phyloP scores from a whole-genome alignment of 768 basidiomycete genomes.

The Amanita rimosa region DNA sequence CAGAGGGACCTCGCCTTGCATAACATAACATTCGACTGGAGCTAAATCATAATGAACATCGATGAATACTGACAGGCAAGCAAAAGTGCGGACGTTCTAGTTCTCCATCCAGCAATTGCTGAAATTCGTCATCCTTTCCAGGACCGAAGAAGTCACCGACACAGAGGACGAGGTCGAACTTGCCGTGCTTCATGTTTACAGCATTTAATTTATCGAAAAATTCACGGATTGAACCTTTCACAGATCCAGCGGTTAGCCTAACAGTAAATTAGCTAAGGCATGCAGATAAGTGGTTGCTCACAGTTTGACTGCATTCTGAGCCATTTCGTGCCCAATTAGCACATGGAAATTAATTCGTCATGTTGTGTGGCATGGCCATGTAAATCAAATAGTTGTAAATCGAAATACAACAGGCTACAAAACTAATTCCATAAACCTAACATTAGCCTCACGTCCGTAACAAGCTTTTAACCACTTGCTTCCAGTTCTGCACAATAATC shows the following conservation, averaged over 20 bases:
- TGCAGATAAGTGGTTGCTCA: conserved; percentile 2
- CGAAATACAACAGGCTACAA: background rate
- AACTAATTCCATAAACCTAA: background rate
- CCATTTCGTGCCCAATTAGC: too few relatives aligned
- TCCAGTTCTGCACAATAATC: conserved; percentile 33
- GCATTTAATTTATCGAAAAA: conserved; percentile 72
- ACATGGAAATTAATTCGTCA: too few relatives aligned
- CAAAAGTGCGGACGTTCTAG: conserved; percentile 41
- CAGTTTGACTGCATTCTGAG: conserved; percentile 2
- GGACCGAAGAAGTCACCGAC: conserved; percentile 77
- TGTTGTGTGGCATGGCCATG: background rate
- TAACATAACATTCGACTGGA: conserved; percentile 86
- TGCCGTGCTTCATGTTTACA: conserved; percentile 88
- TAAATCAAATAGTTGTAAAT: background rate
- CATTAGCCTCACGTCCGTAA: conserved; percentile 12
- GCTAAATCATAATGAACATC: conserved; percentile 31
- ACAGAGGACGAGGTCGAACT: conserved; percentile 78
- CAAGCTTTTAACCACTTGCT: conserved; percentile 31
- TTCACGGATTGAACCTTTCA: conserved; percentile 60
- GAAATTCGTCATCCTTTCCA: conserved; percentile 28
- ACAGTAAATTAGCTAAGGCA: conserved; percentile 4
- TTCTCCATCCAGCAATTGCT: conserved; percentile 57
- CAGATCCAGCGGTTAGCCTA: conserved; percentile 72
- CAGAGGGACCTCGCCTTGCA: conserved; percentile 73
- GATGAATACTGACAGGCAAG: conserved; percentile 6